Percentiles rank a stretch among this genome's conserved stretches.
Evolutionary conservation across 495 filamentous ascomycete species (phyloP).

Genomic region (Aspergillus campestris): DNA sequence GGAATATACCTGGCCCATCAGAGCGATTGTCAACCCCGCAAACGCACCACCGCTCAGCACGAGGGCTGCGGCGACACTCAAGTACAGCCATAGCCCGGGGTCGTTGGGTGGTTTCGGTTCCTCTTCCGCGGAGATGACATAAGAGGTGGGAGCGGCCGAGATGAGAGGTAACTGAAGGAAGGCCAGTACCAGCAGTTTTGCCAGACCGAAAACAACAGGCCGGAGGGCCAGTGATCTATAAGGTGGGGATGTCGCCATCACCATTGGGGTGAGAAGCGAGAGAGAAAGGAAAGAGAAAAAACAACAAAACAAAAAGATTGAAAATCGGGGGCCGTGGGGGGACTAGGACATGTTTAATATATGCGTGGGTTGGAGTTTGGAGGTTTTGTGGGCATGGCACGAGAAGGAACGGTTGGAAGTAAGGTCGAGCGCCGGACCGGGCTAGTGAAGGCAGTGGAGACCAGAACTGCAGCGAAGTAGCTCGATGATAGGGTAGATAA

Average conservation of each 20-base stretch:
- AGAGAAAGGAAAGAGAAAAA: slow-evolving; percentile 3
- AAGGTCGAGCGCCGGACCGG: no score
- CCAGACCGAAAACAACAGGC: slow-evolving; percentile 37
- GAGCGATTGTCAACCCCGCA: slow-evolving; percentile 90
- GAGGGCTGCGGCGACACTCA: slow-evolving; percentile 59
- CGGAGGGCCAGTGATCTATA: slow-evolving; percentile 31
- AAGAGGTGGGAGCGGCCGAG: slow-evolving; percentile 31
- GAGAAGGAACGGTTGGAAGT: no score
- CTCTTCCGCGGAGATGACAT: slow-evolving; percentile 15
- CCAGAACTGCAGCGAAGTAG: no score
- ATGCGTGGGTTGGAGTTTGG: neutral
- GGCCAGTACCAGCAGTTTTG: slow-evolving; percentile 39
- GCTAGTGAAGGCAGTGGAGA: no score
- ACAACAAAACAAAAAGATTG: slow-evolving; percentile 2
- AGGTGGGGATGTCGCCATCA: slow-evolving; percentile 25
- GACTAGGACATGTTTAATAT: neutral
- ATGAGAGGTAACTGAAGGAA: slow-evolving; percentile 37
- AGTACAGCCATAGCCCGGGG: slow-evolving; percentile 60
- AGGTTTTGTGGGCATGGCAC: neutral
- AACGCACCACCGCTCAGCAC: slow-evolving; percentile 90
- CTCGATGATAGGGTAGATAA: no score
- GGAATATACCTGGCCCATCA: slow-evolving; percentile 42
- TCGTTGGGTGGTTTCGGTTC: slow-evolving; percentile 37
- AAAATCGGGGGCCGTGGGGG: neutral
- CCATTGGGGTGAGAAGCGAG: neutral